phyloP scores from a whole-genome alignment of 352 stramenopile species.

The Pythium volutum region DNA sequence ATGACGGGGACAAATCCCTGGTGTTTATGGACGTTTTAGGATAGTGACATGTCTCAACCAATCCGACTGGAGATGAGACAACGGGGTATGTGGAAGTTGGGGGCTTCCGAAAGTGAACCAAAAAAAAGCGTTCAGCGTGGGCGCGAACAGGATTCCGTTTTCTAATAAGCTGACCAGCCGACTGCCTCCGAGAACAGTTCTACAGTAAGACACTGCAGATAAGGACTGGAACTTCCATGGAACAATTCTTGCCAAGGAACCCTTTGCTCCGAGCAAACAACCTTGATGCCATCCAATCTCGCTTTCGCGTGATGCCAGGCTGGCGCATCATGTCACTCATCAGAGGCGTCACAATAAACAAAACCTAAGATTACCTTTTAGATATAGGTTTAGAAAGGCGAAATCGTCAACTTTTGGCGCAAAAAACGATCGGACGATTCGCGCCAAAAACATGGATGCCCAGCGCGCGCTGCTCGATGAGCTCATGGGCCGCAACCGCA shows the following conservation, averaged over 20 bases:
- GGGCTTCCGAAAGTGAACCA: background rate
- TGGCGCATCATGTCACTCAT: too few relatives aligned
- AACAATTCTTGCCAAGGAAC: too few relatives aligned
- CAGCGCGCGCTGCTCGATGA: constrained; percentile 86
- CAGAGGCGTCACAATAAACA: too few relatives aligned
- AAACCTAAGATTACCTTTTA: too few relatives aligned
- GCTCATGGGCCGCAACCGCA: constrained; percentile 91
- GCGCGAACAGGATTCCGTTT: background rate
- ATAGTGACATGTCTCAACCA: constrained; percentile 23
- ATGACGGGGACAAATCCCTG: background rate
- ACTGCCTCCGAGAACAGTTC: background rate
- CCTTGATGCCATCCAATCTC: too few relatives aligned
- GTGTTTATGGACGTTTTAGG: constrained; percentile 3
- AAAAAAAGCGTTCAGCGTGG: constrained; percentile 1
- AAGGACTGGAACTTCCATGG: too few relatives aligned
- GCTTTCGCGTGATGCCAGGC: too few relatives aligned
- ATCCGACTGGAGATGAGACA: constrained; percentile 23
- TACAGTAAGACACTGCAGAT: too few relatives aligned
- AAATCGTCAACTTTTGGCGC: too few relatives aligned
- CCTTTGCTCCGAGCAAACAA: too few relatives aligned
- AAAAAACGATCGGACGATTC: too few relatives aligned
- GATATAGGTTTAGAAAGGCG: too few relatives aligned
- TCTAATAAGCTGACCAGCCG: background rate
- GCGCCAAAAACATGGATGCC: constrained; percentile 84
- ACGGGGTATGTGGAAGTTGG: constrained; percentile 92